Evolutionary conservation across 108 stramenopile species (phyloP).

Genomic region (Fistulifera pelliculosa): DNA sequence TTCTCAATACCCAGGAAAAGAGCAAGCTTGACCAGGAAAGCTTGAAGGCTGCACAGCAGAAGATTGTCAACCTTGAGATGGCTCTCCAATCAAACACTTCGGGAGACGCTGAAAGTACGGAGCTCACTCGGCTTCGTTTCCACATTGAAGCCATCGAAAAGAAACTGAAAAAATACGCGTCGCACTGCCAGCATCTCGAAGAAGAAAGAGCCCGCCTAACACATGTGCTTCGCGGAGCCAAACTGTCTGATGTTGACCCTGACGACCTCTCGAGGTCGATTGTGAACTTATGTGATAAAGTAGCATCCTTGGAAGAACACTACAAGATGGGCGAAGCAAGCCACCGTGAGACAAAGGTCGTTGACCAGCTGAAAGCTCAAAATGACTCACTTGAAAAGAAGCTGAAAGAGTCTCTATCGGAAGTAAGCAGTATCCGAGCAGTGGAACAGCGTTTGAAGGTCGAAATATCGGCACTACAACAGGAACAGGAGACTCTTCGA

Average conservation of each 20-base stretch:
- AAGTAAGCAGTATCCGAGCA: slow-evolving; percentile 6
- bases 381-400: slow-evolving; percentile 17
- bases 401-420: slow-evolving; percentile 4
- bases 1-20: slow-evolving; percentile 39
- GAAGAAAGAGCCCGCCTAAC: slow-evolving; percentile 57
- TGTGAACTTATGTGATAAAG: slow-evolving; percentile 44
- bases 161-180: slow-evolving; percentile 70
- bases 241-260: slow-evolving; percentile 35
- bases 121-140: slow-evolving; percentile 43
- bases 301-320: slow-evolving; percentile 36
- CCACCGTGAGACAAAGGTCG: slow-evolving; percentile 1
- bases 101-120: slow-evolving; percentile 19
- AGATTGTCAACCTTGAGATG: slow-evolving; percentile 12
- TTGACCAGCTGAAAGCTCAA: slow-evolving; percentile 38
- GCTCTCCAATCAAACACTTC: slow-evolving; percentile 14
- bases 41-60: slow-evolving; percentile 29
- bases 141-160: slow-evolving; percentile 64
- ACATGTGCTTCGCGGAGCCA: slow-evolving; percentile 27
- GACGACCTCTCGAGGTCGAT: slow-evolving; percentile 51
- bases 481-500: slow-evolving; percentile 26
- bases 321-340: too few species aligned
- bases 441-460: slow-evolving; percentile 19
- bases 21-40: slow-evolving; percentile 38
- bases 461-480: slow-evolving; percentile 16
- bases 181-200: slow-evolving; percentile 65